Conservation (phyloP, 164 flowering plant species). For the Vitis rotundifolia region DNA sequence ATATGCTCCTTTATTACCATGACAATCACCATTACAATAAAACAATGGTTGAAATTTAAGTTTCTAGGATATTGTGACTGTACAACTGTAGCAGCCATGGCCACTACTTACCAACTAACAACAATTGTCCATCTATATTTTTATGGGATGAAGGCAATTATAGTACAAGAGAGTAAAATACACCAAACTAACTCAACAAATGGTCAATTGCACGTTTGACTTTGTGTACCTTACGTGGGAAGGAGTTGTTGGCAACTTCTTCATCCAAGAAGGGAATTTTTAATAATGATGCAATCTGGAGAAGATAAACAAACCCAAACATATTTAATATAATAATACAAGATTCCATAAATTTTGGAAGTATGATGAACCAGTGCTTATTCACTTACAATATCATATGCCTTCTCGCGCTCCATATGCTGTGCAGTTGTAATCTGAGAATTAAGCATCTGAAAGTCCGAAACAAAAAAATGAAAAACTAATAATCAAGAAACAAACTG, state of each 20-base stretch:
- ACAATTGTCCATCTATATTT: background rate
- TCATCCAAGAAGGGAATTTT: conserved; percentile 91
- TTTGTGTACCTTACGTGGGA: conserved; percentile 66
- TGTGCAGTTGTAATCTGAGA: conserved; percentile 79
- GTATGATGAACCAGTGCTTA: conserved; percentile 2
- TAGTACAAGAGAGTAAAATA: no score
- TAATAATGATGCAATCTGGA: conserved; percentile 84
- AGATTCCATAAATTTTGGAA: background rate
- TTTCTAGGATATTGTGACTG: background rate
- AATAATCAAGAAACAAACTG: background rate
- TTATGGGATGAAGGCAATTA: no score
- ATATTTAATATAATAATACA: background rate
- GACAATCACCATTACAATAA: no score
- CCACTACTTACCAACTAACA: background rate
- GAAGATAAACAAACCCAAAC: conserved; percentile 3
- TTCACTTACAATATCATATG: conserved; percentile 75
- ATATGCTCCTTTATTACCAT: no score
- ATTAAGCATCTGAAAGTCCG: conserved; percentile 63
- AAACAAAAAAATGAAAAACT: conserved; percentile 10
- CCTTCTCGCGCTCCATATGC: conserved; percentile 86
- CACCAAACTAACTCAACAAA: background rate
- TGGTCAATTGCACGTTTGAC: background rate
- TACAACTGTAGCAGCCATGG: background rate
- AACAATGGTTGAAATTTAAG: background rate
- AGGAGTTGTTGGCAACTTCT: conserved; percentile 64